These are phyloP conservation scores for Scleromitrula shiraiana DNA, from an alignment of 2,329 filamentous ascomycete species.

Conservation along the genomic window DNA sequence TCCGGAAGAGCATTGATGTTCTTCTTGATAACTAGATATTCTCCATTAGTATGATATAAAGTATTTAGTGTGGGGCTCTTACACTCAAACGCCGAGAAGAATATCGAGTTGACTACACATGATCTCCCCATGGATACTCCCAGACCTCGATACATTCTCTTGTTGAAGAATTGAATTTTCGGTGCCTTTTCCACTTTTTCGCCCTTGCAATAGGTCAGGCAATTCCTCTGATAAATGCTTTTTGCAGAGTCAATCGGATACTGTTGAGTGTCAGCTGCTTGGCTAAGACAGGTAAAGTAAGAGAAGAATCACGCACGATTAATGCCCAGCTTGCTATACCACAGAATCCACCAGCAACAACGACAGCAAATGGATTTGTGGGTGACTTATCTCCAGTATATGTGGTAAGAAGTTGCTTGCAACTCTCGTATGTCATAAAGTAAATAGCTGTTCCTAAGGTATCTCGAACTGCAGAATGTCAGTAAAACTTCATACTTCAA, in stretches of 20 bases:
- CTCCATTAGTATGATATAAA: background rate
- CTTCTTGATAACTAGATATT: slow-evolving; percentile 53
- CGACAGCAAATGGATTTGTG: slow-evolving; percentile 72
- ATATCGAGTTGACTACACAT: slow-evolving; percentile 77
- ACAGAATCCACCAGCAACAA: slow-evolving; percentile 71
- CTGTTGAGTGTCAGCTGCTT: slow-evolving; percentile 4
- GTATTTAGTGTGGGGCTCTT: too few species aligned
- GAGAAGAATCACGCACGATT: slow-evolving; percentile 10
- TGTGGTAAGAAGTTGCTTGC: slow-evolving; percentile 73
- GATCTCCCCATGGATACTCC: slow-evolving; percentile 78
- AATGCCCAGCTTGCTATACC: slow-evolving; percentile 75
- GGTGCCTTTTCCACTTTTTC: slow-evolving; percentile 55
- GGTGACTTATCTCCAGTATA: slow-evolving; percentile 62
- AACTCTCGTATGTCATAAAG: slow-evolving; percentile 83
- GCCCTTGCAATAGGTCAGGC: slow-evolving; percentile 61
- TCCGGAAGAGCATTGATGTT: slow-evolving; percentile 33
- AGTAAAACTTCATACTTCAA: background rate
- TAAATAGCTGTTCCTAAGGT: slow-evolving; percentile 79
- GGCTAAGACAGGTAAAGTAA: background rate
- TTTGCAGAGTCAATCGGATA: slow-evolving; percentile 72
- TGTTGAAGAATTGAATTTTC: slow-evolving; percentile 70
- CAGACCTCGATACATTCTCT: slow-evolving; percentile 73
- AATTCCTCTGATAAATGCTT: slow-evolving; percentile 77
- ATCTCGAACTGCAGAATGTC: slow-evolving; percentile 55
- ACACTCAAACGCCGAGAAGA: slow-evolving; percentile 79